These are phyloP conservation scores for Narthecium ossifragum DNA, from an alignment of 106 monocot genomes.

Conservation along the genomic window DNA sequence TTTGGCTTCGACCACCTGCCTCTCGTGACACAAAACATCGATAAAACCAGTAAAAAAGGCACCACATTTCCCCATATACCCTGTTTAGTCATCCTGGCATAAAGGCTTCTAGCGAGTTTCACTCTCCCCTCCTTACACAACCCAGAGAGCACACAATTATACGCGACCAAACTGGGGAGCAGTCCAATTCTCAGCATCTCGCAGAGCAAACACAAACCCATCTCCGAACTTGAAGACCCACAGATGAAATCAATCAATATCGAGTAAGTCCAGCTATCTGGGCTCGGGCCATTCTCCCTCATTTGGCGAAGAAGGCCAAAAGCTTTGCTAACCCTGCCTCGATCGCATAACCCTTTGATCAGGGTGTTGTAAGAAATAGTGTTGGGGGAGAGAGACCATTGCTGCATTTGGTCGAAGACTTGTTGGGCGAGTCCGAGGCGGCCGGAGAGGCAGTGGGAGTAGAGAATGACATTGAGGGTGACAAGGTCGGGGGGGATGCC, in stretches of 20 bases:
- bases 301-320: slow-evolving; percentile 21
- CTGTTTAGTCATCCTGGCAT: slow-evolving; percentile 28
- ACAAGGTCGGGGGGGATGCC: slow-evolving; percentile 5
- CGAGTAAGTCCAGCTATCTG: slow-evolving; percentile 35
- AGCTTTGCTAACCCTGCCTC: slow-evolving; percentile 14
- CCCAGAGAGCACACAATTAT: slow-evolving; percentile 42
- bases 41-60: slow-evolving; percentile 37
- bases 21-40: slow-evolving; percentile 26
- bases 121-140: slow-evolving; percentile 35
- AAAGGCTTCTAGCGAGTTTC: slow-evolving; percentile 18
- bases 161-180: slow-evolving; percentile 17
- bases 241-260: slow-evolving; percentile 34
- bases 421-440: slow-evolving; percentile 19
- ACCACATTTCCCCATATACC: slow-evolving; percentile 30
- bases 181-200: slow-evolving; percentile 24
- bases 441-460: not conserved
- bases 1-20: slow-evolving; percentile 26
- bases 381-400: slow-evolving; percentile 8
- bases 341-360: slow-evolving; percentile 30
- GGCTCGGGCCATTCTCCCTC: slow-evolving; percentile 26
- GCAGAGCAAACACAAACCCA: slow-evolving; percentile 23
- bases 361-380: slow-evolving; percentile 40
- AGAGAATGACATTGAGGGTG: slow-evolving; percentile 11
- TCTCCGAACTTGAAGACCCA: slow-evolving; percentile 12
- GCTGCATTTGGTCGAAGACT: slow-evolving; percentile 35